Evolutionary conservation across 257 asterid species (phyloP).

Genomic region (Fraxinus americana): DNA sequence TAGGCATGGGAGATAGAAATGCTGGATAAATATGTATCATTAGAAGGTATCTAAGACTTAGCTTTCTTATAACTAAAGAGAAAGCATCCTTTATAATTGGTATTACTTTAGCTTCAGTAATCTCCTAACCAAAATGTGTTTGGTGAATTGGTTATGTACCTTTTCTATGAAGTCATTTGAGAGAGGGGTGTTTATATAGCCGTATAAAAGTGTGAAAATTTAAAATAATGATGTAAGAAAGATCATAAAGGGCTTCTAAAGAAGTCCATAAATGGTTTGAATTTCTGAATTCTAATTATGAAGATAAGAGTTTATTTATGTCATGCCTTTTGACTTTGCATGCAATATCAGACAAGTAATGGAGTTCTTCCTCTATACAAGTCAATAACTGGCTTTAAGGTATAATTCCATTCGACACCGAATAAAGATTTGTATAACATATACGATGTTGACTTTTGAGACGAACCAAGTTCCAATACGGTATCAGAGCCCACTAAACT

Average conservation of each 20-base stretch:
- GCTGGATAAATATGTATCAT: not conserved
- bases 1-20: not conserved
- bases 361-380: not conserved
- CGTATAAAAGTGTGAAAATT: not conserved
- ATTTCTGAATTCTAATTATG: not conserved
- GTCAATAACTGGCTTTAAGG: not conserved
- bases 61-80: conserved; percentile 12
- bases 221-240: too few species aligned
- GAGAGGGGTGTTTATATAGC: not conserved
- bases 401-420: not conserved
- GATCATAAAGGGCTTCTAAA: too few species aligned
- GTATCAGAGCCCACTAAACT: too few species aligned
- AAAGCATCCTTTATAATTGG: not conserved
- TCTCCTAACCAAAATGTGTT: conserved; percentile 22
- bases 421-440: too few species aligned
- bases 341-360: not conserved
- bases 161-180: not conserved
- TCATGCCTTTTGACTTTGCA: not conserved
- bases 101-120: conserved; percentile 21
- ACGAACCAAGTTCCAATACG: too few species aligned
- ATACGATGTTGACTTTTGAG: too few species aligned
- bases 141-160: conserved; percentile 15
- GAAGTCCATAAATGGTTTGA: too few species aligned
- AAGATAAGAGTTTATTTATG: not conserved
- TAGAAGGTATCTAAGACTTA: not conserved